These are phyloP conservation scores for Leptographium flavum DNA, from an alignment of 2,329 filamentous ascomycete genomes.

Conservation along the genomic window DNA sequence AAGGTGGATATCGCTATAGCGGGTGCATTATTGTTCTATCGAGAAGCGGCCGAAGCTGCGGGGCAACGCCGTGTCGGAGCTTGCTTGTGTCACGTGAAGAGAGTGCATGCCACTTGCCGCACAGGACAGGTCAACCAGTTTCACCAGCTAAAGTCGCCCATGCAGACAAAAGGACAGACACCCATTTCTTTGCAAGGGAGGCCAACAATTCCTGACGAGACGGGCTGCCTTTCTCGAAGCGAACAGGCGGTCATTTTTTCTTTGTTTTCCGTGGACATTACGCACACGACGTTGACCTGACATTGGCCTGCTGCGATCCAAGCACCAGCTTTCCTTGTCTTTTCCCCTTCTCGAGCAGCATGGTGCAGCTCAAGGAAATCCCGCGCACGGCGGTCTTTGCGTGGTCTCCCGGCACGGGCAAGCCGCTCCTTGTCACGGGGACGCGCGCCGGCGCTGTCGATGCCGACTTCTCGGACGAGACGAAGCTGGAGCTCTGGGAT, in stretches of 20 bases:
- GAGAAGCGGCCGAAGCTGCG: background rate
- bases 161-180: constrained; percentile 7
- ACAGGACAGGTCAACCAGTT: constrained; percentile 10
- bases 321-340: background rate
- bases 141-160: constrained; percentile 1
- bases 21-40: background rate
- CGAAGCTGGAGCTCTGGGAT: constrained; percentile 93
- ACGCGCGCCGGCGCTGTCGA: constrained; percentile 91
- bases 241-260: background rate
- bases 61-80: background rate
- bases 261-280: background rate
- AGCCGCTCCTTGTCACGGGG: constrained; percentile 79
- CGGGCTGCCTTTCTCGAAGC: constrained; percentile 1
- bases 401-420: constrained; percentile 73
- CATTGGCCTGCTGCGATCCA: background rate
- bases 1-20: background rate
- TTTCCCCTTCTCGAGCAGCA: constrained; percentile 23
- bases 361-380: constrained; percentile 96
- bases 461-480: constrained; percentile 95
- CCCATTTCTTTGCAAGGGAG: constrained; percentile 1
- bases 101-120: constrained; percentile 5
- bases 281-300: background rate
- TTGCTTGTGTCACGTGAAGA: constrained; percentile 6
- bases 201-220: background rate
- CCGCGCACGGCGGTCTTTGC: constrained; percentile 93